These are phyloP conservation scores for Ascomycota sp. DNA, from an alignment of 2,329 filamentous ascomycete genomes.

Conservation along the genomic window DNA sequence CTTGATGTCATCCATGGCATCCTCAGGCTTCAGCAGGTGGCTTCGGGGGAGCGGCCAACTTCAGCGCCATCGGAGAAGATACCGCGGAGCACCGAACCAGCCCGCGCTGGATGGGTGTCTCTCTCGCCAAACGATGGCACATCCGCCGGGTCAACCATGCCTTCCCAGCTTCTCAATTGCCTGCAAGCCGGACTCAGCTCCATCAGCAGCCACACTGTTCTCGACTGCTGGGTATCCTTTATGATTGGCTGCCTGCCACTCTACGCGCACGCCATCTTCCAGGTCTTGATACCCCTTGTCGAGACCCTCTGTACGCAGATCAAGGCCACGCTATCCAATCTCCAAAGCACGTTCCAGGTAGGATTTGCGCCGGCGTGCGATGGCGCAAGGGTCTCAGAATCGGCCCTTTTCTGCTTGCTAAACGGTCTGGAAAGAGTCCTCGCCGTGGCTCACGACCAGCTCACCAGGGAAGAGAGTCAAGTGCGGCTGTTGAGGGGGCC, in stretches of 20 bases:
- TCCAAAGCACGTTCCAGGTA: slow-evolving; percentile 42
- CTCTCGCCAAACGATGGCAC: slow-evolving; percentile 11
- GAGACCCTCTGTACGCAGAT: slow-evolving; percentile 76
- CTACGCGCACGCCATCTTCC: slow-evolving; percentile 70
- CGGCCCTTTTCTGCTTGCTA: slow-evolving; percentile 65
- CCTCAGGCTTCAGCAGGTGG: slow-evolving; percentile 40
- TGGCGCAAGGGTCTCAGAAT: slow-evolving; percentile 31
- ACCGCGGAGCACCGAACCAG: slow-evolving; percentile 19
- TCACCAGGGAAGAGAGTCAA: slow-evolving; percentile 56
- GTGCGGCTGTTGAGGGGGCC: slow-evolving; percentile 52
- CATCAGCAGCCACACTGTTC: slow-evolving; percentile 47
- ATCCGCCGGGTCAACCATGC: slow-evolving; percentile 24
- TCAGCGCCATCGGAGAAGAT: slow-evolving; percentile 28
- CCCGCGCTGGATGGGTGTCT: slow-evolving; percentile 18
- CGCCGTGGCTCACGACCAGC: slow-evolving; percentile 65
- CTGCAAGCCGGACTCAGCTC: slow-evolving; percentile 66
- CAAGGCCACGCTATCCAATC: slow-evolving; percentile 45
- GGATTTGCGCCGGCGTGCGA: slow-evolving; percentile 5
- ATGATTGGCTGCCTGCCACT: slow-evolving; percentile 66
- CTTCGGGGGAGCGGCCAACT: slow-evolving; percentile 17
- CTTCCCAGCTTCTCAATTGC: slow-evolving; percentile 58
- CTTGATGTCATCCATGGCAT: slow-evolving; percentile 60
- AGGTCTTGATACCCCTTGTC: slow-evolving; percentile 75
- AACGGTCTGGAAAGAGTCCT: slow-evolving; percentile 84
- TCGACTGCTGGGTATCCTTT: slow-evolving; percentile 86